These are phyloP conservation scores for Paecilomyces formosus DNA, from an alignment of 2,329 filamentous ascomycete species.

Conservation along the genomic window DNA sequence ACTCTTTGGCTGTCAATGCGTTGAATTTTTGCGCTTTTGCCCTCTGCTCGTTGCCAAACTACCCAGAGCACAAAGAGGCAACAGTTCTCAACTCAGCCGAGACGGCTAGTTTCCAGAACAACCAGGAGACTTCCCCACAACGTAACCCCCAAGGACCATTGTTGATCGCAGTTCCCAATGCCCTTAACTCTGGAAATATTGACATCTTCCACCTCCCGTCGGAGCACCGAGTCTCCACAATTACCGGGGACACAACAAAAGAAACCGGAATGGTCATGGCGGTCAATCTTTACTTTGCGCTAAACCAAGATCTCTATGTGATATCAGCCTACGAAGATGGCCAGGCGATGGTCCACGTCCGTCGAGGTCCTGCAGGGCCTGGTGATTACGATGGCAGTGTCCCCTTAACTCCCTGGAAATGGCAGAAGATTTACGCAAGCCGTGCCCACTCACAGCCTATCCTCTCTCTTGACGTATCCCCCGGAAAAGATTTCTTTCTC, in stretches of 20 bases:
- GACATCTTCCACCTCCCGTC: conserved; percentile 79
- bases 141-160: conserved; percentile 28
- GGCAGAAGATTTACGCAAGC: conserved; percentile 54
- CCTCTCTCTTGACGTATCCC: conserved; percentile 59
- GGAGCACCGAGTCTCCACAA: conserved; percentile 58
- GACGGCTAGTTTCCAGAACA: conserved; percentile 14
- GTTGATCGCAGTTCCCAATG: conserved; percentile 74
- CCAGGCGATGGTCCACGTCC: conserved; percentile 58
- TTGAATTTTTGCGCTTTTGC: conserved; percentile 92
- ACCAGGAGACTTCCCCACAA: conserved; percentile 3
- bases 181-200: conserved; percentile 64
- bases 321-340: conserved; percentile 83
- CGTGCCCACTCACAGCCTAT: conserved; percentile 73
- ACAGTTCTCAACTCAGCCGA: conserved; percentile 8
- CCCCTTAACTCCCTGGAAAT: conserved; percentile 29
- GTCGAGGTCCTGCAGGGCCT: conserved; percentile 32
- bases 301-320: conserved; percentile 49
- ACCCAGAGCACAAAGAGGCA: neutral
- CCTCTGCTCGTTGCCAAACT: conserved; percentile 40
- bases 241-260: conserved; percentile 38
- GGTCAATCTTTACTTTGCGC: conserved; percentile 52
- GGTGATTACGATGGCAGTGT: conserved; percentile 16
- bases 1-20: conserved; percentile 79
- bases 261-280: conserved; percentile 78
- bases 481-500: conserved; percentile 53